Evolutionary conservation across 2,329 filamentous ascomycete species (phyloP).

Genomic region (Eutypella sp.): DNA sequence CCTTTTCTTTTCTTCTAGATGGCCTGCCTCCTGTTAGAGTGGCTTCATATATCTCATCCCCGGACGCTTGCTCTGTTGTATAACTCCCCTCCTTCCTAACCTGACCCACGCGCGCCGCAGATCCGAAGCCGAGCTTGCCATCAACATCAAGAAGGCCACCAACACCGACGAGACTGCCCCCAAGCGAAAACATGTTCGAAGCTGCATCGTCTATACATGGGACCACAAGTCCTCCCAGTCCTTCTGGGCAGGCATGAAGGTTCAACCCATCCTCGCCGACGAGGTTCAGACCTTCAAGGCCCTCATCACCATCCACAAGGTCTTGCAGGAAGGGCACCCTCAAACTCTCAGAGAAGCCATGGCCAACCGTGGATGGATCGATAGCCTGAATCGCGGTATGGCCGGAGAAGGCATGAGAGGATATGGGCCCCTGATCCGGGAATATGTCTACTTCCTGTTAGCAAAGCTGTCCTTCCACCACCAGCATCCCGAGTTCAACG

Average conservation of each 20-base stretch:
- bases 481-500: constrained; percentile 96
- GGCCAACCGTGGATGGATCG: constrained; percentile 83
- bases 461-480: constrained; percentile 96
- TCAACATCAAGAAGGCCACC: constrained; percentile 68
- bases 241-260: constrained; percentile 98
- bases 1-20: too few species aligned
- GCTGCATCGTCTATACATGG: constrained; percentile 98
- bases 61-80: neutral
- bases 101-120: constrained; percentile 32
- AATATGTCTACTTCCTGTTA: constrained; percentile 94
- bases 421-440: constrained; percentile 87
- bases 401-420: constrained; percentile 79
- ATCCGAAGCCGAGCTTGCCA: constrained; percentile 63
- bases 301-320: constrained; percentile 94
- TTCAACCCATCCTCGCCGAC: constrained; percentile 98
- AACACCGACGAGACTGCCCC: constrained; percentile 63
- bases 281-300: constrained; percentile 99
- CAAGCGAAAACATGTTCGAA: constrained; percentile 90
- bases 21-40: too few species aligned
- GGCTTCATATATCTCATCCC: too few species aligned
- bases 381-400: constrained; percentile 81
- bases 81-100: neutral
- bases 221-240: constrained; percentile 93
- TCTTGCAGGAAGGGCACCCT: constrained; percentile 93
- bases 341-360: constrained; percentile 83